Percentiles rank a stretch among this genome's conserved stretches.
Conservation (phyloP, 2,329 filamentous ascomycete genomes). For the Microdochium nivale region DNA sequence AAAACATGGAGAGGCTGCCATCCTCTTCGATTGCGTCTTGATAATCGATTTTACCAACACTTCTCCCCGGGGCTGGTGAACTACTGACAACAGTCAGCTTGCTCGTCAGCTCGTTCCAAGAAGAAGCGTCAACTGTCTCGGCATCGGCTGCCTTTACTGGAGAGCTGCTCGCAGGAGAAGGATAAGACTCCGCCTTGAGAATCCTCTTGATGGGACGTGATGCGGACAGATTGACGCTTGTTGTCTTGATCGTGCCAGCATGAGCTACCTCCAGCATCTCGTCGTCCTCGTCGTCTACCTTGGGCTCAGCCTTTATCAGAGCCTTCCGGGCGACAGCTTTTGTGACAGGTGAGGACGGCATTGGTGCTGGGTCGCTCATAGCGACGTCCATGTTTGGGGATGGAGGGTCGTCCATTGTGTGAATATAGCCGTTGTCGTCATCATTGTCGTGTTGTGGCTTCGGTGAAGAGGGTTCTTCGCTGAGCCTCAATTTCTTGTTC, state of each 20-base stretch:
- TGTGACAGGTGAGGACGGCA: conserved; percentile 68
- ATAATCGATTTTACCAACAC: conserved; percentile 72
- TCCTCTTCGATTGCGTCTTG: conserved; percentile 89
- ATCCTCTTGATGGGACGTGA: conserved; percentile 70
- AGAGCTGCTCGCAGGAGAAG: conserved; percentile 69
- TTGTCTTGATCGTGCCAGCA: conserved; percentile 55
- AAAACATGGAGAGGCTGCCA: conserved; percentile 88
- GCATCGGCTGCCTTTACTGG: conserved; percentile 51
- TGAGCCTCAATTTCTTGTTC: conserved; percentile 48
- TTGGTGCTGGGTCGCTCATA: conserved; percentile 76
- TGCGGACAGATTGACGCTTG: conserved; percentile 78
- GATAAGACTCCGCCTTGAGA: conserved; percentile 57
- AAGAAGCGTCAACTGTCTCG: conserved; percentile 62
- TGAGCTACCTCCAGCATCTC: conserved; percentile 84
- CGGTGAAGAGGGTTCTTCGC: conserved; percentile 38
- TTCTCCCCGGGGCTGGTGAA: conserved; percentile 52
- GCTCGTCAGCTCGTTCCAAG: conserved; percentile 82
- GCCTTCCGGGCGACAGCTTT: conserved; percentile 69
- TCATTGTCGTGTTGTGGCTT: conserved; percentile 43
- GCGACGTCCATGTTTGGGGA: conserved; percentile 37
- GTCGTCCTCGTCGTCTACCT: conserved; percentile 65
- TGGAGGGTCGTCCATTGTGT: conserved; percentile 47
- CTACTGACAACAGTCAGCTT: conserved; percentile 80
- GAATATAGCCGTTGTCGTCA: conserved; percentile 49
- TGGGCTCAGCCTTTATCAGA: conserved; percentile 36